Conservation (phyloP, 176 grass and related monocot genomes). For the Ananas comosus region DNA sequence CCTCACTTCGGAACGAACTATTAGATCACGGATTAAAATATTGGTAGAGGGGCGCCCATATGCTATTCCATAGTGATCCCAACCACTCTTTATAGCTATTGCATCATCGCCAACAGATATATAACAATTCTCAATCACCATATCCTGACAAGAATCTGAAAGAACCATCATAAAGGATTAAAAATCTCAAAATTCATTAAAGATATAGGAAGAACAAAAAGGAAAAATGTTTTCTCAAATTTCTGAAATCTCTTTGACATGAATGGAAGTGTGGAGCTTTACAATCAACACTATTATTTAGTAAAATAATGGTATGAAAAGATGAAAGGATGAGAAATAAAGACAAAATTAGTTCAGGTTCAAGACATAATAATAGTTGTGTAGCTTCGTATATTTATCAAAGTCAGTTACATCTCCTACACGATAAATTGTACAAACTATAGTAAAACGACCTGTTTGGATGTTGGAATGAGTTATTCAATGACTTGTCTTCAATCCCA, state of each 20-base stretch:
- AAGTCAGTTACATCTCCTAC: too few species aligned
- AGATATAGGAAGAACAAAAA: not conserved
- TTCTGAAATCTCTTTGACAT: not conserved
- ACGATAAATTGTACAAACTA: too few species aligned
- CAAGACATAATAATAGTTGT: not conserved
- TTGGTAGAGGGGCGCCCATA: slow-evolving; percentile 74
- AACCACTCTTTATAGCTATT: slow-evolving; percentile 89
- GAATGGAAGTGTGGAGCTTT: not conserved
- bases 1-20: slow-evolving; percentile 68
- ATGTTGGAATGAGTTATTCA: too few species aligned
- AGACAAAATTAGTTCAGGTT: not conserved
- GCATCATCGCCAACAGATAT: slow-evolving; percentile 93
- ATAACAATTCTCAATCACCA: slow-evolving; percentile 97
- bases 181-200: not conserved
- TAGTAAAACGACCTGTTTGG: too few species aligned
- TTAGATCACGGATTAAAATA: slow-evolving; percentile 71
- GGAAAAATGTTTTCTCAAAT: not conserved
- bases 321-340: not conserved
- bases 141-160: slow-evolving; percentile 82
- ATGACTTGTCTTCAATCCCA: too few species aligned
- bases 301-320: not conserved
- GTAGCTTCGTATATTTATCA: not conserved
- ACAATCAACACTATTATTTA: not conserved
- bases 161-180: not conserved
- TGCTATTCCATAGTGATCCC: slow-evolving; percentile 93